Percentiles rank a stretch among this genome's conserved stretches.
phyloP scores from a whole-genome alignment of 73 alveolate genomes.

The Paraurostyla sp. region DNA sequence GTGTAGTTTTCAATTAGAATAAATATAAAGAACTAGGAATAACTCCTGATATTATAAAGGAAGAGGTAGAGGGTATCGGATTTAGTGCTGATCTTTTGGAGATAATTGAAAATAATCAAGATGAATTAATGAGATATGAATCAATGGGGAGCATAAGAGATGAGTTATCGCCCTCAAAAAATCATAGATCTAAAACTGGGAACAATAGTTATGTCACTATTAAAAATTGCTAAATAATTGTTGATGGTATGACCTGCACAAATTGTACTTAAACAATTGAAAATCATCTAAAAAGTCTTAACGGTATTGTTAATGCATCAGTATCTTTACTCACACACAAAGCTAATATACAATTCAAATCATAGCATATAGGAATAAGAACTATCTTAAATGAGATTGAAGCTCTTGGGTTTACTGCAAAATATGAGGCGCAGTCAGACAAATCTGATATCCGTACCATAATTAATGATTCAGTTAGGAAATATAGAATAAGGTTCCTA shows the following conservation, averaged over 20 bases:
- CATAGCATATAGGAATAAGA: slow-evolving; percentile 23
- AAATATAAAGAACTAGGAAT: neutral
- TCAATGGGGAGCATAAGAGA: too few species aligned
- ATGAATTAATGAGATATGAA: neutral
- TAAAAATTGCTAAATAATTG: slow-evolving; percentile 19
- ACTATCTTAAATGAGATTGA: slow-evolving; percentile 34
- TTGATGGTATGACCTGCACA: slow-evolving; percentile 43
- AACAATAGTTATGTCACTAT: neutral
- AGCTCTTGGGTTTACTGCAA: slow-evolving; percentile 26
- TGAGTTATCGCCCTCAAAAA: neutral
- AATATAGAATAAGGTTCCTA: slow-evolving; percentile 1
- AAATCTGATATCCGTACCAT: slow-evolving; percentile 45
- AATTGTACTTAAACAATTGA: slow-evolving; percentile 33
- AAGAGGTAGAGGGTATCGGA: slow-evolving; percentile 43
- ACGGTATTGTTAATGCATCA: neutral
- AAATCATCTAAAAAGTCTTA: neutral
- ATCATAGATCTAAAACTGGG: neutral
- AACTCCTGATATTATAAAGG: slow-evolving; percentile 37
- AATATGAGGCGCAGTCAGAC: slow-evolving; percentile 16
- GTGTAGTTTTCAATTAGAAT: neutral
- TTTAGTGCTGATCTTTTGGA: slow-evolving; percentile 42
- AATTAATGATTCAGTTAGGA: slow-evolving; percentile 7
- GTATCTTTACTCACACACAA: slow-evolving; percentile 22
- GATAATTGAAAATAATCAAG: slow-evolving; percentile 7
- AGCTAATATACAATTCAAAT: neutral